phyloP scores from a whole-genome alignment of 169 alveolate species.

The Amoebophrya sp. region DNA sequence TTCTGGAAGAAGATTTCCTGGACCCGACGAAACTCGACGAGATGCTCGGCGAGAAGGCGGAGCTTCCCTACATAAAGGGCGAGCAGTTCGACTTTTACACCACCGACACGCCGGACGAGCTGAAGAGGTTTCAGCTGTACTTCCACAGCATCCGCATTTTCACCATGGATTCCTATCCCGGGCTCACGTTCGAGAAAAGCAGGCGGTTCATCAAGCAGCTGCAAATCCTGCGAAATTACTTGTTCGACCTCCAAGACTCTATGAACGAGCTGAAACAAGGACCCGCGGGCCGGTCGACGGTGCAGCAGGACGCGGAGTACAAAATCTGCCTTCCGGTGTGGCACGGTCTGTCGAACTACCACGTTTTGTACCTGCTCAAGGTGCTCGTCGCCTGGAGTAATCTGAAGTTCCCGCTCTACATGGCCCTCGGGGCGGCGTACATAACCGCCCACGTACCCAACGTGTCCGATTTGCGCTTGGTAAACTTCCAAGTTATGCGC shows the following conservation, averaged over 20 bases:
- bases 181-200: not conserved
- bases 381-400: not conserved
- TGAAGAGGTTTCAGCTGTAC: not conserved
- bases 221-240: not conserved
- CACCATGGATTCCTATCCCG: not conserved
- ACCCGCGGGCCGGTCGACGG: not conserved
- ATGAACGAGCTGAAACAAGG: constrained; percentile 26
- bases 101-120: not conserved
- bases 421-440: constrained; percentile 26
- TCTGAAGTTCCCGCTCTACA: not conserved
- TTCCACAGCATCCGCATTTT: not conserved
- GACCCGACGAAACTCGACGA: not conserved
- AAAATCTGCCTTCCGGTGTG: not conserved
- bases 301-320: constrained; percentile 27
- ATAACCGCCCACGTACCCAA: not conserved
- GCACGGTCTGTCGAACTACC: not conserved
- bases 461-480: not conserved
- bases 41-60: not conserved
- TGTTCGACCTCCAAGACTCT: not conserved
- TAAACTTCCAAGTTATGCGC: not conserved
- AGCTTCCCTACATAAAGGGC: not conserved
- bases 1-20: too few species aligned
- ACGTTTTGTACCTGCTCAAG: not conserved
- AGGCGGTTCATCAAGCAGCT: not conserved
- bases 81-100: not conserved